These are phyloP conservation scores for Dipteronia sinensis DNA, from an alignment of 345 rosid genomes.

Conservation along the genomic window DNA sequence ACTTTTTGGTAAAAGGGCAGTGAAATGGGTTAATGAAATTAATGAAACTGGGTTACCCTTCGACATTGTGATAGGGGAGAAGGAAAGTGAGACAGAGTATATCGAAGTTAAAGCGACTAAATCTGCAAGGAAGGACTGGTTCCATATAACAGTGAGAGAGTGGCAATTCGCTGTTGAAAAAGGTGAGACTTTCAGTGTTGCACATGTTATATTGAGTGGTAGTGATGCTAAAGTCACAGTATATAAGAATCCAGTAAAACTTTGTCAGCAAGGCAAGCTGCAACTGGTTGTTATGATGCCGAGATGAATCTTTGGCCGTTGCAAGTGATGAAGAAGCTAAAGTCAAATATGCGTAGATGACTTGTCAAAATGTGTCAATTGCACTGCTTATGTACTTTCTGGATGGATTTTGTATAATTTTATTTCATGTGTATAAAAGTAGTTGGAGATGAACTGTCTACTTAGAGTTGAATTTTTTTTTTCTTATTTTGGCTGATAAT, in stretches of 20 bases:
- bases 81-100: constrained; percentile 40
- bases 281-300: constrained; percentile 75
- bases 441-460: background rate
- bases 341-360: constrained; percentile 8
- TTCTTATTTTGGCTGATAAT: too few relatives aligned
- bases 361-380: background rate
- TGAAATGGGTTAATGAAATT: constrained; percentile 79
- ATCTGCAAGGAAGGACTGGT: constrained; percentile 77
- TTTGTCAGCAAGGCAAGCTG: constrained; percentile 67
- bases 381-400: background rate
- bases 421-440: background rate
- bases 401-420: background rate
- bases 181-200: constrained; percentile 63
- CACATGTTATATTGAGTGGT: constrained; percentile 57
- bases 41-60: constrained; percentile 81
- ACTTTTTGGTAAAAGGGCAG: constrained; percentile 38
- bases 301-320: constrained; percentile 54
- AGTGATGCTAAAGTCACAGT: constrained; percentile 51
- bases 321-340: constrained; percentile 58
- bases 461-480: too few relatives aligned
- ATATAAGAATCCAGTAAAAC: constrained; percentile 63
- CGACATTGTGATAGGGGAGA: constrained; percentile 57
- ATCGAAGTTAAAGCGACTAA: constrained; percentile 87
- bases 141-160: constrained; percentile 69
- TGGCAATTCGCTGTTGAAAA: constrained; percentile 80